Percentiles rank a stretch among this genome's conserved stretches.
These are phyloP conservation scores for Fusarium sp. DNA, from an alignment of 2,329 filamentous ascomycete genomes.

Conservation along the genomic window DNA sequence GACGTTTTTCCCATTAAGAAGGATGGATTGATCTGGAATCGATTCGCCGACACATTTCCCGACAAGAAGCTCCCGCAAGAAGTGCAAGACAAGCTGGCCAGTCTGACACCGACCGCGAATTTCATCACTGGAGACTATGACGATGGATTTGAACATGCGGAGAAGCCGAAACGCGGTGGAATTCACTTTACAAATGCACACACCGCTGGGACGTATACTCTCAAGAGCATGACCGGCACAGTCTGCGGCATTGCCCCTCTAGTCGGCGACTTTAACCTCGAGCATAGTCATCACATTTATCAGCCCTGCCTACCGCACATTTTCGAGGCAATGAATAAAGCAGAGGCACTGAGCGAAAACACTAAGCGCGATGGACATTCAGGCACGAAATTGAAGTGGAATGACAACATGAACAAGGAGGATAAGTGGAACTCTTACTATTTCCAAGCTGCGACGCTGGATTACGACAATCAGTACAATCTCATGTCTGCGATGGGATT, in stretches of 20 bases:
- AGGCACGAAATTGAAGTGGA: neutral
- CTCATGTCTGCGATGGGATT: constrained; percentile 46
- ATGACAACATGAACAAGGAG: constrained; percentile 6
- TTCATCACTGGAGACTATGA: constrained; percentile 48
- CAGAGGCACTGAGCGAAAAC: constrained; percentile 2
- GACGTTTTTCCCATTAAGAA: constrained; percentile 57
- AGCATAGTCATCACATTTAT: constrained; percentile 52
- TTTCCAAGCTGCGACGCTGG: constrained; percentile 46
- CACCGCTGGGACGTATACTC: constrained; percentile 53
- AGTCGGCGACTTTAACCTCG: constrained; percentile 53
- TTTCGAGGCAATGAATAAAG: constrained; percentile 45
- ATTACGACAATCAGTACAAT: constrained; percentile 46
- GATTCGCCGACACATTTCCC: constrained; percentile 44
- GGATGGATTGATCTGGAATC: constrained; percentile 49
- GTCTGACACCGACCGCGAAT: constrained; percentile 45
- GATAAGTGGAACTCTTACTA: constrained; percentile 46
- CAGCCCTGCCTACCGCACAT: constrained; percentile 55
- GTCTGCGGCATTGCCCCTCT: constrained; percentile 54
- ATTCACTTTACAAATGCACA: constrained; percentile 52
- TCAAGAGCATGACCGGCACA: constrained; percentile 53
- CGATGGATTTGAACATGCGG: constrained; percentile 44
- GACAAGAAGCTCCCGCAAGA: constrained; percentile 45
- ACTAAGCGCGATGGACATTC: neutral
- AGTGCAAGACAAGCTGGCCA: constrained; percentile 41
- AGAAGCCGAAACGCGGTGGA: constrained; percentile 45